Evolutionary conservation across 2,329 filamentous ascomycete genomes (phyloP).

Genomic region (Gnomoniopsis smithogilvyi): DNA sequence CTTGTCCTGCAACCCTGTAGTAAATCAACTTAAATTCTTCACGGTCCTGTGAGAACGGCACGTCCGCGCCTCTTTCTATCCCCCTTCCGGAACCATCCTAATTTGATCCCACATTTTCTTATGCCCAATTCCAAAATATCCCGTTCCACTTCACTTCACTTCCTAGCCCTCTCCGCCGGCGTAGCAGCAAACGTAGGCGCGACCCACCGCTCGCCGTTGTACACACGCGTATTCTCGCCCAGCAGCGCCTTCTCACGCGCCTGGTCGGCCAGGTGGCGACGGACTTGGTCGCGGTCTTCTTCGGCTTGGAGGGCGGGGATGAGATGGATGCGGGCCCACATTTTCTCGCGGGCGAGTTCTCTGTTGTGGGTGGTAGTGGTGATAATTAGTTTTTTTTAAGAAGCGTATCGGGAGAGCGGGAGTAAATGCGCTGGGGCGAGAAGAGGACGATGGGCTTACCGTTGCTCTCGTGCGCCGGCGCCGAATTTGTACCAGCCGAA

Average conservation of each 20-base stretch:
- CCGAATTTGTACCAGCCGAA: slow-evolving; percentile 90
- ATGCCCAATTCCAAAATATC: no score
- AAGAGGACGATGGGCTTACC: slow-evolving; percentile 54
- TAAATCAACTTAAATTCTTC: no score
- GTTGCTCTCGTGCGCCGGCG: slow-evolving; percentile 81
- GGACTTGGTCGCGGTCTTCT: slow-evolving; percentile 91
- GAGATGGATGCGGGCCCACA: slow-evolving; percentile 95
- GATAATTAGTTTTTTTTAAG: not conserved
- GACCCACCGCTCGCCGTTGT: slow-evolving; percentile 85
- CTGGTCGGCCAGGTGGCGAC: slow-evolving; percentile 81
- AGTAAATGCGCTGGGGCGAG: not conserved
- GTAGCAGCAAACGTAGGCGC: slow-evolving; percentile 75
- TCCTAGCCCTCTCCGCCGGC: slow-evolving; percentile 57
- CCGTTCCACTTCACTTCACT: no score
- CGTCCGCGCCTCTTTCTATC: no score
- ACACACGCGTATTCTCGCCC: slow-evolving; percentile 79
- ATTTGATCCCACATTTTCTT: not conserved
- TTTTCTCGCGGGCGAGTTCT: slow-evolving; percentile 93
- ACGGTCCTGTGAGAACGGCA: no score
- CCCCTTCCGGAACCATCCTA: not conserved
- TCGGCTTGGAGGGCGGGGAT: slow-evolving; percentile 93
- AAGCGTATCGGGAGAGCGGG: slow-evolving; percentile 6
- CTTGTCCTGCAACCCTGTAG: no score
- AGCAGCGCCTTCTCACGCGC: slow-evolving; percentile 86
- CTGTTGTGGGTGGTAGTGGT: slow-evolving; percentile 42